phyloP scores from a whole-genome alignment of 225 moss, liverwort and hornwort species.

The Polytrichum formosum region DNA sequence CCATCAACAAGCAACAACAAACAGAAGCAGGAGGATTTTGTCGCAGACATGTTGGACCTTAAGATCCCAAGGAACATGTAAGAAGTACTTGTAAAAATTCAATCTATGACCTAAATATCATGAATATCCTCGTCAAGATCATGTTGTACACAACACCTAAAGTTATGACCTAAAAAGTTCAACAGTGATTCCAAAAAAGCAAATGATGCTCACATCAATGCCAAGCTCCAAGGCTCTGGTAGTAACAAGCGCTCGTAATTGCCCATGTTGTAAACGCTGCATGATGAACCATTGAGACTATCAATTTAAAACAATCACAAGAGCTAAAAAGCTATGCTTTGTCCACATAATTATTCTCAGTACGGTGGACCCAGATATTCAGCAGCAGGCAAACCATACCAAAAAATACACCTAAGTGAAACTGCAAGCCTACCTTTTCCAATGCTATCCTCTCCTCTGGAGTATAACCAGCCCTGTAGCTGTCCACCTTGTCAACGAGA shows the following conservation, averaged over 20 bases:
- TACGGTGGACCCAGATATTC: background rate
- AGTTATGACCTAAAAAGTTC: too few species aligned
- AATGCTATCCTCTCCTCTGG: constrained; percentile 47
- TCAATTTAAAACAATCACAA: background rate
- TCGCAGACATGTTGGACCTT: too few species aligned
- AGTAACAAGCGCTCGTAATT: constrained; percentile 61
- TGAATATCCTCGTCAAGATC: too few species aligned
- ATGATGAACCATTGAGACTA: constrained; percentile 9
- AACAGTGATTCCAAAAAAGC: background rate
- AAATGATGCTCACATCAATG: constrained; percentile 50
- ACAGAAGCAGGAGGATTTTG: too few species aligned
- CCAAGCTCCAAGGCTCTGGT: constrained; percentile 72
- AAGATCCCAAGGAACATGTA: too few species aligned
- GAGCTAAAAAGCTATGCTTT: background rate
- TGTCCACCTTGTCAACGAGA: constrained; percentile 62
- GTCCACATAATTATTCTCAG: too few species aligned
- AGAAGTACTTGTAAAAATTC: too few species aligned
- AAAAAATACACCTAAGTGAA: background rate
- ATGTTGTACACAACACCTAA: too few species aligned
- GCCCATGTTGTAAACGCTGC: constrained; percentile 60
- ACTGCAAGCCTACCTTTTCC: constrained; percentile 42
- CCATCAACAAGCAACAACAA: too few species aligned
- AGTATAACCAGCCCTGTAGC: constrained; percentile 64
- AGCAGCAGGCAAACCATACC: background rate
- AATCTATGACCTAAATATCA: too few species aligned